Base-by-base conservation (phyloP, 2,329 filamentous ascomycete species). In the Gaeumannomyces tritici region DNA sequence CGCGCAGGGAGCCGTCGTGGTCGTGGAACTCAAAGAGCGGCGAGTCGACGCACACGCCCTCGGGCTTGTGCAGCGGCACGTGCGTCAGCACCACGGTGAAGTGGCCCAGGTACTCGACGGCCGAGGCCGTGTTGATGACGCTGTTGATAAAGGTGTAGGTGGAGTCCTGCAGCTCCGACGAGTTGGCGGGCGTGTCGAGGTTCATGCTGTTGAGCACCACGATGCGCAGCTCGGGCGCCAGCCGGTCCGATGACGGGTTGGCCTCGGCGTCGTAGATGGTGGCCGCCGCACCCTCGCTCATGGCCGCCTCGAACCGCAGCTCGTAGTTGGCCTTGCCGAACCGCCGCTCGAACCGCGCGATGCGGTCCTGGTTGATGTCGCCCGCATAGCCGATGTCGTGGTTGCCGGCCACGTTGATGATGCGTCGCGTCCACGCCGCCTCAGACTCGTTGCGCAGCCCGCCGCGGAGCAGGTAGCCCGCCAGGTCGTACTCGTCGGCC, bases 351-450 rank as follows among this genome's bases (percentile, higher is more conserved):
- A 98, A 99, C 1, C 95, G 84, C 31, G 84, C 79, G 62, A 97
- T 80, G 4, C 92, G 85, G 65, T 85, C 80, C n/a, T 81, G 76
- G 55, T 89, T 91, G 65, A 98, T 82, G 73, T 99, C 95, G 3
- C 95, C 95, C 0, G 93, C 91, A 72, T 99, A 99, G 42, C 95
- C 95, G 70, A 99, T 88, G 73, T 99, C 95, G 72, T 99, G 95
- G 71, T 99, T 99, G 1, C 95, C 95, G 0, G 87, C 92, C 29
- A 98, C 85, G 68, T 96, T 96, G 72, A 99, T 91, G 66, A 97
- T 81, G 62, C 89, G 84, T 55, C 79, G 82, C n/a, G 80, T 75
- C 95, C 95, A 98, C 2, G 75, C 73, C 9, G 59, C 59, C 7
- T 78, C 74, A 8, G 75, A 73, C 63, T 83, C 79, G 58, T 77